A percentile compares a stretch with the other conserved stretches of the same genome.
Conservation (phyloP, 306 rosid genomes). For the cucumber (Cucumis sativus) region DNA sequence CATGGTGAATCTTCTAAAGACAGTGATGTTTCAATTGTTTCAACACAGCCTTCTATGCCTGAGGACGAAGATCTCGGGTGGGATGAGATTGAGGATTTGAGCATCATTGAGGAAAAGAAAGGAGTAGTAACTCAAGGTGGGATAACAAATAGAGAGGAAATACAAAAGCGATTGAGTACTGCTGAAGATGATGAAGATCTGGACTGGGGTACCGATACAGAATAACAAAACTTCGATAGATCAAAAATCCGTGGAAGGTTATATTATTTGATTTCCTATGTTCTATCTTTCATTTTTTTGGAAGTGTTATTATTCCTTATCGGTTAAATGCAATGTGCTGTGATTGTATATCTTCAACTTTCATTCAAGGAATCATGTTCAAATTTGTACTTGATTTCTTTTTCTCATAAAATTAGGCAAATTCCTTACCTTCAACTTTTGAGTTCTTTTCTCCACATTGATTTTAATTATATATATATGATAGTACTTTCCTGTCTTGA, state of each 20-base stretch:
- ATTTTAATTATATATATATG: not conserved
- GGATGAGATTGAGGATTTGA: slow-evolving; percentile 92
- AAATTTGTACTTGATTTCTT: not conserved
- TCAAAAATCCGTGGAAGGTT: not conserved
- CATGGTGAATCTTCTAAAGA: slow-evolving; percentile 23
- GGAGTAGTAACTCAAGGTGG: slow-evolving; percentile 11
- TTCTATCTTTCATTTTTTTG: not conserved
- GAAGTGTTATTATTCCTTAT: not conserved
- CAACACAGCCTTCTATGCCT: slow-evolving; percentile 17
- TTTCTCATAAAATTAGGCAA: not conserved
- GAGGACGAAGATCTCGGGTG: slow-evolving; percentile 79
- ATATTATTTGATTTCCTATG: not conserved
- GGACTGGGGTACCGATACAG: slow-evolving; percentile 72
- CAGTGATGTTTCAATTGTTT: slow-evolving; percentile 23
- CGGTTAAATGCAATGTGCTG: not conserved
- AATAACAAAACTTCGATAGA: slow-evolving; percentile 38
- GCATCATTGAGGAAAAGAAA: slow-evolving; percentile 57
- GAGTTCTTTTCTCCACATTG: not conserved
- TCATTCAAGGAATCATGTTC: slow-evolving; percentile 8
- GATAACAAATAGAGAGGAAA: slow-evolving; percentile 30
- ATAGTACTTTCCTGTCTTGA: not conserved
- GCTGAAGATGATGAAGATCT: slow-evolving; percentile 79
- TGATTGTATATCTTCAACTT: slow-evolving; percentile 7
- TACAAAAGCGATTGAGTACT: slow-evolving; percentile 48
- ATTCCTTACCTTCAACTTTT: not conserved